Evolutionary conservation across 768 basidiomycete species (phyloP).

Genomic region (Lyophyllum semitale): DNA sequence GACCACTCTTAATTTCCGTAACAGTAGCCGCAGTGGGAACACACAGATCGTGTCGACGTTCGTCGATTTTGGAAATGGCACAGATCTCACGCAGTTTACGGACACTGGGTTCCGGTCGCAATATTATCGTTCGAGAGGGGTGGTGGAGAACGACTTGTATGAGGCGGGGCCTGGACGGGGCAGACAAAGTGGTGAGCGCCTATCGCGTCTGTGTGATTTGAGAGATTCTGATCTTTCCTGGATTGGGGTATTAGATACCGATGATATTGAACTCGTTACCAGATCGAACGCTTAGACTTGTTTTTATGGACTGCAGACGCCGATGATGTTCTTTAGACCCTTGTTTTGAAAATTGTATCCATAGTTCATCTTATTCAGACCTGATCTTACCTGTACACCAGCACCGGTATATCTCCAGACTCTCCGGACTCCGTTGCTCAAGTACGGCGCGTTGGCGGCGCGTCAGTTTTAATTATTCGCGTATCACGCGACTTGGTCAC

Average conservation of each 20-base stretch:
- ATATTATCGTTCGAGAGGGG: not conserved
- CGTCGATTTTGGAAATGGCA: constrained; percentile 1
- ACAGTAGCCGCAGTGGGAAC: not conserved
- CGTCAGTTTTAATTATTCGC: not conserved
- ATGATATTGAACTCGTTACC: not conserved
- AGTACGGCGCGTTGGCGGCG: constrained; percentile 5
- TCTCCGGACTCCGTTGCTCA: not conserved
- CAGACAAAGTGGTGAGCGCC: not conserved
- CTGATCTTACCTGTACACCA: not conserved
- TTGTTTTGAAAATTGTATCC: not conserved
- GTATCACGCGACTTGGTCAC: constrained; percentile 8
- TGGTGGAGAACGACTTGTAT: not conserved
- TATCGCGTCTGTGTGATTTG: no score
- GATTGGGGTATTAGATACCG: not conserved
- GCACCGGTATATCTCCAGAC: not conserved
- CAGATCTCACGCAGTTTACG: not conserved
- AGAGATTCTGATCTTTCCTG: not conserved
- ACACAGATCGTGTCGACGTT: constrained; percentile 6
- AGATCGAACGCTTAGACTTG: not conserved
- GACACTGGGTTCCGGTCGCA: not conserved
- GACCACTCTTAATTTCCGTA: not conserved
- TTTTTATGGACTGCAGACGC: not conserved
- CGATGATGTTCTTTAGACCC: not conserved
- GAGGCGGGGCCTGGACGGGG: not conserved
- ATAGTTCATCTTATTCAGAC: not conserved